Evolutionary conservation across 805 yeast genomes (phyloP).

Genomic region (Candida oleophila): DNA sequence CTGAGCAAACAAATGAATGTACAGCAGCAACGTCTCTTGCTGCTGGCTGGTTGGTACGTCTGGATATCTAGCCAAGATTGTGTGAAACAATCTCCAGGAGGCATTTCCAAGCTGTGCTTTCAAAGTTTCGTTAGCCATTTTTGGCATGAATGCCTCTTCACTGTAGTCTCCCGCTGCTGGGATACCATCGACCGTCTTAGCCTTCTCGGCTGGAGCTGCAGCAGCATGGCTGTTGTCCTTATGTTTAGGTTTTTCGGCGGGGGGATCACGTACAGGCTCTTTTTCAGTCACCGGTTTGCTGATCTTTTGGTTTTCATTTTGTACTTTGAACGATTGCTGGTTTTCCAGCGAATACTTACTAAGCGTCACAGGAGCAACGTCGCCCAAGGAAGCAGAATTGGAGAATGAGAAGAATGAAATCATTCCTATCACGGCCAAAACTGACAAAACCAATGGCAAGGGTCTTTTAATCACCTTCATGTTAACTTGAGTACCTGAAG

Average conservation of each 20-base stretch:
- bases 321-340: not conserved
- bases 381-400: conserved; percentile 19
- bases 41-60: conserved; percentile 70
- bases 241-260: not conserved
- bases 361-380: conserved; percentile 20
- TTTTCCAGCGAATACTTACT: conserved; percentile 7
- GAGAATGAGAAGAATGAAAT: conserved; percentile 27
- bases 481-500: too few species aligned
- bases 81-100: conserved; percentile 88
- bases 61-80: conserved; percentile 89
- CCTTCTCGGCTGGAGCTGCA: not conserved
- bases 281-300: not conserved
- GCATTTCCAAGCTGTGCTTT: conserved; percentile 87
- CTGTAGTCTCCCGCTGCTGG: conserved; percentile 18
- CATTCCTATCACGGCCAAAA: conserved; percentile 23
- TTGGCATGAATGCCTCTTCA: conserved; percentile 77
- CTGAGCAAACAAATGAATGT: conserved; percentile 75
- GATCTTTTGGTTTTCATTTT: not conserved
- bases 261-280: not conserved
- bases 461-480: conserved; percentile 28
- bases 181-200: conserved; percentile 4
- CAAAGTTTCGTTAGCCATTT: conserved; percentile 83
- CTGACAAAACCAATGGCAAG: conserved; percentile 21
- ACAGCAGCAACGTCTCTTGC: conserved; percentile 58
- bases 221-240: not conserved